Conservation (phyloP, 176 grass and related monocot species). For the Cocos nucifera region DNA sequence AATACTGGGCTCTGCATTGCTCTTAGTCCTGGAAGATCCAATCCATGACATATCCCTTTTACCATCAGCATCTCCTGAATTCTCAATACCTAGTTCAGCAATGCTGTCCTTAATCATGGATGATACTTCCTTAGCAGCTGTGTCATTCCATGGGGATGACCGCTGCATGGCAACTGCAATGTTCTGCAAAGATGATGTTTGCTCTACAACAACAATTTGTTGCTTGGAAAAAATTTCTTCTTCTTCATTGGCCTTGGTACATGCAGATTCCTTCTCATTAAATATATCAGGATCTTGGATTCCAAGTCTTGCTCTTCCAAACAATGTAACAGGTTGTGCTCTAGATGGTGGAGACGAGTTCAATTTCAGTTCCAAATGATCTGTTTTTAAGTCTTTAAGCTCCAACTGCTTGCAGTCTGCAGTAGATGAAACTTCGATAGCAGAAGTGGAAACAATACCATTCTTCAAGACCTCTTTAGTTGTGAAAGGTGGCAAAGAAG, state of each 20-base stretch:
- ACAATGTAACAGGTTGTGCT: conserved; percentile 56
- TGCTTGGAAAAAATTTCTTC: background rate
- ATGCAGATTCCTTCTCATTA: conserved; percentile 39
- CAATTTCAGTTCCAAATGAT: conserved; percentile 50
- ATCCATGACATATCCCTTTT: conserved; percentile 1
- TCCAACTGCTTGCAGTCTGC: background rate
- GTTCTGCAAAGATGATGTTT: conserved; percentile 1
- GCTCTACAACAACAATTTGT: background rate
- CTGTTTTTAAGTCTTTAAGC: background rate
- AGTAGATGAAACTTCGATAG: background rate
- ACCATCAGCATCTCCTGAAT: conserved; percentile 14
- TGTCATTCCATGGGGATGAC: background rate
- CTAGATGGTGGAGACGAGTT: conserved; percentile 24
- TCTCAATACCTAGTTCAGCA: background rate
- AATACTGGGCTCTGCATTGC: conserved; percentile 12
- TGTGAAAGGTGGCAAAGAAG: conserved; percentile 17
- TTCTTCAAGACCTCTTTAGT: conserved; percentile 9
- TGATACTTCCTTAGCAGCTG: background rate
- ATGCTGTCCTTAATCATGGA: background rate
- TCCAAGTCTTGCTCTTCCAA: conserved; percentile 80
- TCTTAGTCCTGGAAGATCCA: conserved; percentile 5
- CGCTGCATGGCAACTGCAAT: background rate
- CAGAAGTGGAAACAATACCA: conserved; percentile 15
- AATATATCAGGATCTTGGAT: conserved; percentile 42
- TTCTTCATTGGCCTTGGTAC: conserved; percentile 10